Evolutionary conservation across 805 yeast species (phyloP).

Genomic region (Suhomyces vadensis): DNA sequence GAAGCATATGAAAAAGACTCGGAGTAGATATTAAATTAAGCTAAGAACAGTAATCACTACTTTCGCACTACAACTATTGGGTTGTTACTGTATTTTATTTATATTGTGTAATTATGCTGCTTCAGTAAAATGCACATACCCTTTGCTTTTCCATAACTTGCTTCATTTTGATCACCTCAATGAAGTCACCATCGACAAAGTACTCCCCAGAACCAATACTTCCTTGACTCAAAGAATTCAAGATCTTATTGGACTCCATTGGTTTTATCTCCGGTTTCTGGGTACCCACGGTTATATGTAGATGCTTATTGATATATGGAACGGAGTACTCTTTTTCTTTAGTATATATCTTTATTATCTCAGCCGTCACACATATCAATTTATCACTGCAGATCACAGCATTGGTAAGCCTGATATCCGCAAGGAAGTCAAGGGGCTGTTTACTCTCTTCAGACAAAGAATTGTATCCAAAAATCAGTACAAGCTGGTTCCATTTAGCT

Average conservation of each 20-base stretch:
- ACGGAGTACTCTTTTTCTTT: slow-evolving; percentile 15
- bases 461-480: slow-evolving; percentile 9
- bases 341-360: slow-evolving; percentile 19
- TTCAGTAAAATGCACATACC: slow-evolving; percentile 7
- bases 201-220: slow-evolving; percentile 1
- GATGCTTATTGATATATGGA: slow-evolving; percentile 35
- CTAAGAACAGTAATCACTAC: too few species aligned
- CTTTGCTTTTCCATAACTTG: slow-evolving; percentile 6
- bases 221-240: slow-evolving; percentile 3
- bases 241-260: slow-evolving; percentile 47
- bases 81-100: not conserved
- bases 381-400: slow-evolving; percentile 50
- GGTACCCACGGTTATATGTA: slow-evolving; percentile 78
- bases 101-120: not conserved
- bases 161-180: slow-evolving; percentile 1
- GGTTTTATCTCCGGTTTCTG: slow-evolving; percentile 46
- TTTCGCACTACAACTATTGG: too few species aligned
- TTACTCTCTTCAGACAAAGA: not conserved
- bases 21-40: too few species aligned
- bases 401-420: slow-evolving; percentile 42
- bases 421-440: slow-evolving; percentile 19
- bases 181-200: not conserved
- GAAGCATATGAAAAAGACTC: too few species aligned
- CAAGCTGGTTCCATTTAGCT: slow-evolving; percentile 23
- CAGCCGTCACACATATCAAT: slow-evolving; percentile 57